These are phyloP conservation scores for Alloteropsis angusta DNA, from an alignment of 202 grass and related monocot genomes.

Conservation along the genomic window DNA sequence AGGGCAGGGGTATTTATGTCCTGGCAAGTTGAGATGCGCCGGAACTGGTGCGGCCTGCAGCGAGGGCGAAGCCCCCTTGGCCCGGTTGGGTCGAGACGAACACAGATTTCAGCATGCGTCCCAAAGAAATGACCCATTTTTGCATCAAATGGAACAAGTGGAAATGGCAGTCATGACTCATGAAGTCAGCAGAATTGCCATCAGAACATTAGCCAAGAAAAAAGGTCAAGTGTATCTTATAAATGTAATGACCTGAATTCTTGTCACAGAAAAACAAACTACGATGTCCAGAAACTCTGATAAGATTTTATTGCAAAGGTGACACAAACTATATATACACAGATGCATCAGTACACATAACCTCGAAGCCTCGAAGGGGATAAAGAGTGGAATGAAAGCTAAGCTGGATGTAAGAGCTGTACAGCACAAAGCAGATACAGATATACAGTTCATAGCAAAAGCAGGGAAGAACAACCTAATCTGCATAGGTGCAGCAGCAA, in stretches of 20 bases:
- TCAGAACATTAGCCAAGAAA: background rate
- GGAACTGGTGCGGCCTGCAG: too few relatives aligned
- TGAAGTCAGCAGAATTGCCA: too few relatives aligned
- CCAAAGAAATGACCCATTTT: background rate
- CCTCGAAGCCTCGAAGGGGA: background rate
- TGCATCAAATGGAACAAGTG: background rate
- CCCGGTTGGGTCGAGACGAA: background rate
- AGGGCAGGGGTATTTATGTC: slow-evolving; percentile 12
- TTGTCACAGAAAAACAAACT: background rate
- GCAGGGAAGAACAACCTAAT: too few relatives aligned
- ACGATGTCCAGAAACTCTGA: background rate
- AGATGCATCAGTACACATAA: background rate
- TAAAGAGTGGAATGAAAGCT: background rate
- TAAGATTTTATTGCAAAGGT: background rate
- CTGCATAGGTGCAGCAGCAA: background rate
- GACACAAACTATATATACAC: background rate
- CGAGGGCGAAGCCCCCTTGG: too few relatives aligned
- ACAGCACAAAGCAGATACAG: background rate
- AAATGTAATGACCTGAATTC: background rate
- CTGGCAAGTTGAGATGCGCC: background rate
- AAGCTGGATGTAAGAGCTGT: background rate
- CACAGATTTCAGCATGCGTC: background rate
- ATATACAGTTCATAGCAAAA: background rate
- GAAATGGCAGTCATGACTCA: too few relatives aligned
- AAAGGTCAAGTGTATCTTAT: background rate